Evolutionary conservation across 2,329 filamentous ascomycete genomes (phyloP).

Genomic region (Trichoderma aggressivum): DNA sequence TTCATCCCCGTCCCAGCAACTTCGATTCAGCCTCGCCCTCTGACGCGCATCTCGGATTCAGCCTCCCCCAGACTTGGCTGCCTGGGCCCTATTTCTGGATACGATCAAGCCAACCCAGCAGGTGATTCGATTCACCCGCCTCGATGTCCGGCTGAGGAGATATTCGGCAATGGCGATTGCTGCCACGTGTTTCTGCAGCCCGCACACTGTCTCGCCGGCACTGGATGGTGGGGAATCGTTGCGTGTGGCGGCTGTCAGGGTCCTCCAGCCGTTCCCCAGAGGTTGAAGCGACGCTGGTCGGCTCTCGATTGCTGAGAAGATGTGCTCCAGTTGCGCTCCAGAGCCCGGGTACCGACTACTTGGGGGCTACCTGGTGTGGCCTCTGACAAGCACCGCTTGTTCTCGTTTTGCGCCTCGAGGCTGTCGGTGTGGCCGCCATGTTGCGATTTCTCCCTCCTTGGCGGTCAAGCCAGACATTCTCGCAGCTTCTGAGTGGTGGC

Average conservation of each 20-base stretch:
- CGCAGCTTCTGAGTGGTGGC: not conserved
- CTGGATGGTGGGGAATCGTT: slow-evolving; percentile 14
- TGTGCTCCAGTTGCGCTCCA: not conserved
- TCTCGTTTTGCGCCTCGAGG: not conserved
- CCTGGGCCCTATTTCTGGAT: not conserved
- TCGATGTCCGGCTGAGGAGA: not conserved
- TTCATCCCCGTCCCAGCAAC: not conserved
- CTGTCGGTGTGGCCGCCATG: slow-evolving; percentile 1
- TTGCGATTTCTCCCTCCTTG: not conserved
- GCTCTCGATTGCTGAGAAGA: not conserved
- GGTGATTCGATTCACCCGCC: not conserved
- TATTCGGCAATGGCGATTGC: not conserved
- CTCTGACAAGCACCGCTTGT: not conserved
- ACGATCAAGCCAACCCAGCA: not conserved
- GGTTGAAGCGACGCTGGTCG: slow-evolving; percentile 5
- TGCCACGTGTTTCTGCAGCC: not conserved
- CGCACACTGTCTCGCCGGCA: slow-evolving; percentile 6
- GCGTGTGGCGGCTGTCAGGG: slow-evolving; percentile 12
- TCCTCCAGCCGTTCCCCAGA: not conserved
- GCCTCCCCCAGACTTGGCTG: not conserved
- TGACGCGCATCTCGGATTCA: not conserved
- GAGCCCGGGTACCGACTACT: not conserved
- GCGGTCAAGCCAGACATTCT: not conserved
- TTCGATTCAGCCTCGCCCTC: not conserved
- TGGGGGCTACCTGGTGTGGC: not conserved